phyloP scores from a whole-genome alignment of 192 early-diverging fungal genomes.

The Mortierella claussenii region DNA sequence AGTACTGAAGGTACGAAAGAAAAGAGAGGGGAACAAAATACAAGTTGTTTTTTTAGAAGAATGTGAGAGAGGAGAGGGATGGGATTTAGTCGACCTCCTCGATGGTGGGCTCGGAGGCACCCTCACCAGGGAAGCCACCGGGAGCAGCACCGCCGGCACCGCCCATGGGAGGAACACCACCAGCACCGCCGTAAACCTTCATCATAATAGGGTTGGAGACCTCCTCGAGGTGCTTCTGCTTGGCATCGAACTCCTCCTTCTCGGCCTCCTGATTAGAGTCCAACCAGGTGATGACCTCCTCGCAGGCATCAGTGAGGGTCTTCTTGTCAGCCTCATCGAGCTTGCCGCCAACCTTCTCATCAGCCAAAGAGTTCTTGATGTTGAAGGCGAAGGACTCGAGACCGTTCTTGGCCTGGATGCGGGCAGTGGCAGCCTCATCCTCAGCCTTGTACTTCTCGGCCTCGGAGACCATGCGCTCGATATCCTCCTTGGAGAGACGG shows the following conservation, averaged over 20 bases:
- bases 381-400: slow-evolving; percentile 98
- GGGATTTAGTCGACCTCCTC: slow-evolving; percentile 80
- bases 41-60: slow-evolving; percentile 8
- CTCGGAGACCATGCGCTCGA: slow-evolving; percentile 88
- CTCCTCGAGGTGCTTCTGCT: slow-evolving; percentile 95
- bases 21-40: slow-evolving; percentile 1
- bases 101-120: slow-evolving; percentile 70
- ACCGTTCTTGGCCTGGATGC: slow-evolving; percentile 92
- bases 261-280: slow-evolving; percentile 93
- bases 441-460: slow-evolving; percentile 83
- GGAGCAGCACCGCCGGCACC: slow-evolving; percentile 77
- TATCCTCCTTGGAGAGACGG: slow-evolving; percentile 97
- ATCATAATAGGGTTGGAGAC: slow-evolving; percentile 98
- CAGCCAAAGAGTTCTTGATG: slow-evolving; percentile 87
- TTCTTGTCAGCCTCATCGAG: slow-evolving; percentile 89
- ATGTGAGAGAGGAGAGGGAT: slow-evolving; percentile 15
- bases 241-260: slow-evolving; percentile 97
- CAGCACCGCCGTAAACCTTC: slow-evolving; percentile 88
- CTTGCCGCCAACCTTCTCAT: slow-evolving; percentile 86
- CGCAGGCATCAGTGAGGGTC: slow-evolving; percentile 83
- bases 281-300: slow-evolving; percentile 96
- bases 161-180: slow-evolving; percentile 71
- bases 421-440: slow-evolving; percentile 93
- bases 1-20: not conserved
- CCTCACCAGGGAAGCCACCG: slow-evolving; percentile 78